Base-by-base conservation (phyloP, 2,329 filamentous ascomycete genomes). In the Colletotrichum sp. region DNA sequence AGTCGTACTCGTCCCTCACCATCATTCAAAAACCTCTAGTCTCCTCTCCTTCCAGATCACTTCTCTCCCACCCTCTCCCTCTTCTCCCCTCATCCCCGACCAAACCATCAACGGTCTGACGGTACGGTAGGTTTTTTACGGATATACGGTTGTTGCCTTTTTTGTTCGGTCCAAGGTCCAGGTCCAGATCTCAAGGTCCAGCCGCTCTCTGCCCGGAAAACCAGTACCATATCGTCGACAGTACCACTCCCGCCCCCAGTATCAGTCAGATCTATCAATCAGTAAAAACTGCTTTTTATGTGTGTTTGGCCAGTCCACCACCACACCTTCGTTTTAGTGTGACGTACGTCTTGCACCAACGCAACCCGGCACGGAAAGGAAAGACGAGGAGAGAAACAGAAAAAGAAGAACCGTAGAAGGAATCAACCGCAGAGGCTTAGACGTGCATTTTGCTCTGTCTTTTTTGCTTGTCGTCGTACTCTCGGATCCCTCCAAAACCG, bases 21-120 rank as follows among this genome's bases (percentile, higher is more conserved):
- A 79, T 77, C 83, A 85, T 86, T 86, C 80, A 86, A 86, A 86
- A 85, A 81, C 81, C 83, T 79, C 81, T 80, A 79, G 80, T 79
- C 78, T 79, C 78, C 77, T 77, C 74, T 61, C 69, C 59, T 52
- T 75, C 56, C 74, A 26, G 6, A 74, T 65, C 28, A 48, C 66
- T 74, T 74, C 71, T 66, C 38, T 76, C 61, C 71, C 71, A 38
- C 77, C 78, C 73, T 77, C 79, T 78, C 80, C 75, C 74, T 78
- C 77, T 80, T 79, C 78, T 79, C 78, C 80, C 79, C 79, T 81
- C 82, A 81, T 78, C 79, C 79, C 78, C 81, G 74, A 76, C 74
- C 74, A 74, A 59, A 70, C 52, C 65, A 61, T 4, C 64, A 69
- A 69, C 71, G 74, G 74, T 76, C 64, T 48, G 71, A 76, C 71